Base-by-base conservation (phyloP, 1,284 basidiomycete genomes). In the Tetrapyrgos nigripes region DNA sequence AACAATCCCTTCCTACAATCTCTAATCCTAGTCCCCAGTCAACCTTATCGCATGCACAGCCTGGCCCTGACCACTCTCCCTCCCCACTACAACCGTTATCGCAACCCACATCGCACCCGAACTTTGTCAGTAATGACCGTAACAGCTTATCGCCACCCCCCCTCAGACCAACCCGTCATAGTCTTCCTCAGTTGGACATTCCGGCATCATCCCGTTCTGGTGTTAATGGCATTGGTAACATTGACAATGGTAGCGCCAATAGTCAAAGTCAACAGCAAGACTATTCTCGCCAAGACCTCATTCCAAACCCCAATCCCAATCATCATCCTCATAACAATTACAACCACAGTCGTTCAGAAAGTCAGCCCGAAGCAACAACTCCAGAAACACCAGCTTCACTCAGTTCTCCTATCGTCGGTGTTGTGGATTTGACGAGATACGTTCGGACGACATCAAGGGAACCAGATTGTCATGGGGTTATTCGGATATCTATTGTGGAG, bases 401-500 rank as follows among this genome's bases (percentile, higher is more conserved):
- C 14, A 50, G 50, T 23, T 60, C 59, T 4, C 59, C 59, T 23
- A 57, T 53, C 23, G 59, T 53, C 21, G 50, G 55, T 19, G 55
- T 60, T 19, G 59, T 60, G n/a, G 59, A 60, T 35, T 28, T 60
- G 46, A 57, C 59, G 19, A 26, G 19, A 21, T 28, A 33, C 21
- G n/a, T 60, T 9, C 37, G 28, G 51, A 60, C 49, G 9, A 54
- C 37, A 3, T 52, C 54, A 6, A 17, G 29, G 26, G 33, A 40
- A 3, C 55, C 59, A 1, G 48, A 53, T 27, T 57, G 31, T 33
- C 54, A 57, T 53, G 59, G 59, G 59, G 59, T 1, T 57, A 48
- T 31, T 60, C 59, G 6, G 59, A 60, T 44, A 60, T 60, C 35
- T 57, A 53, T 37, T 50, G 33, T 17, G 59, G 55, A 21, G 59